phyloP scores from a whole-genome alignment of 1,139 yeast species.

The Yamadazyma dushanensis region DNA sequence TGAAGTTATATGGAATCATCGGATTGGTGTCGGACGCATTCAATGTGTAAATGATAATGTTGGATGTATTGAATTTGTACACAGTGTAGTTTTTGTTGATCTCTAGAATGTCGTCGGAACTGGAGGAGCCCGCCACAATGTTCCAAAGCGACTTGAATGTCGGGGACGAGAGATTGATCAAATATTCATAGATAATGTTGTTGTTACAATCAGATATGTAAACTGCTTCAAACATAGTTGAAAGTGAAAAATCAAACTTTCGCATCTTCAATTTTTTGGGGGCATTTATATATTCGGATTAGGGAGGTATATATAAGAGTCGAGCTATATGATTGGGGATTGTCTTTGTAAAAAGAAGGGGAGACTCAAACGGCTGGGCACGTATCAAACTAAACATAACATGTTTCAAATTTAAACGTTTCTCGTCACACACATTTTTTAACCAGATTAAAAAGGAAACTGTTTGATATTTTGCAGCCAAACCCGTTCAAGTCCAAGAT shows the following conservation, averaged over 20 bases:
- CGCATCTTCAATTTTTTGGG: background rate
- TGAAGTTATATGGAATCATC: constrained; percentile 55
- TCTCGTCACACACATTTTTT: constrained; percentile 8
- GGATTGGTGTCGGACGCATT: constrained; percentile 34
- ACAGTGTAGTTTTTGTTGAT: constrained; percentile 31
- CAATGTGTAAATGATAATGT: constrained; percentile 29
- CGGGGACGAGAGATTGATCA: constrained; percentile 53
- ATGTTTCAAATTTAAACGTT: background rate
- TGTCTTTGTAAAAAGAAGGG: background rate
- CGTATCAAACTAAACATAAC: constrained; percentile 4
- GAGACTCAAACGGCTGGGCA: background rate
- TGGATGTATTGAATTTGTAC: constrained; percentile 23
- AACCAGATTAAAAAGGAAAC: background rate
- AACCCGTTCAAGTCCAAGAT: background rate
- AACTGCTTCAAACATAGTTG: constrained; percentile 52
- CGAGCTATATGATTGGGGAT: constrained; percentile 14
- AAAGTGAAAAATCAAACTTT: background rate
- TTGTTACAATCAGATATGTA: constrained; percentile 61
- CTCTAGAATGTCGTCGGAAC: constrained; percentile 21
- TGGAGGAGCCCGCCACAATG: constrained; percentile 20
- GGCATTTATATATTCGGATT: constrained; percentile 3
- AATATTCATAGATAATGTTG: constrained; percentile 57
- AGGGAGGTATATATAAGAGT: constrained; percentile 9
- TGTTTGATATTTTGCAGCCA: background rate
- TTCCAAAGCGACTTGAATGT: constrained; percentile 41